Evolutionary conservation across 2,329 filamentous ascomycete genomes (phyloP).

Genomic region (Periconia sp.): DNA sequence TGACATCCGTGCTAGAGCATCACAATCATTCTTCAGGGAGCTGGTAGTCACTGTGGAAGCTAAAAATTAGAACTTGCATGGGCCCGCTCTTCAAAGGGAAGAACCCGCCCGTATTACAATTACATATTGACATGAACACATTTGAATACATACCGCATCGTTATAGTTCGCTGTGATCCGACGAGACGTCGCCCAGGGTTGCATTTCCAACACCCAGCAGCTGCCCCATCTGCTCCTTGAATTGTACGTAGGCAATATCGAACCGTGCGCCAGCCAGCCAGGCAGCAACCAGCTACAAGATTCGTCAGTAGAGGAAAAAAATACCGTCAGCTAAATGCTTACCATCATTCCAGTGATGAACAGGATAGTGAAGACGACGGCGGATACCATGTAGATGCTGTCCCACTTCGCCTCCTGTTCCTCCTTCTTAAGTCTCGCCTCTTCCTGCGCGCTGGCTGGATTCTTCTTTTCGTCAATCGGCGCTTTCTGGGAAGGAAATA

Average conservation of each 20-base stretch:
- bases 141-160: background rate
- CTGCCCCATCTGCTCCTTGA: constrained; percentile 58
- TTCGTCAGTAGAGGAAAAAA: constrained; percentile 21
- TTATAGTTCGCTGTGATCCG: constrained; percentile 52
- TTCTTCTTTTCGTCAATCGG: constrained; percentile 49
- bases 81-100: constrained; percentile 19
- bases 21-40: constrained; percentile 9
- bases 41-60: constrained; percentile 8
- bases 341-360: constrained; percentile 83
- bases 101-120: constrained; percentile 31
- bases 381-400: constrained; percentile 66
- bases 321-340: constrained; percentile 43
- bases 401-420: constrained; percentile 61
- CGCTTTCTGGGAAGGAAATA: constrained; percentile 85
- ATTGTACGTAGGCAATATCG: constrained; percentile 68
- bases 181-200: constrained; percentile 9
- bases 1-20: constrained; percentile 92
- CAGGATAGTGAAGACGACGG: constrained; percentile 71
- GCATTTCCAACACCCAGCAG: constrained; percentile 29
- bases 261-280: constrained; percentile 84
- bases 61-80: constrained; percentile 34
- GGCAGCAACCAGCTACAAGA: constrained; percentile 71
- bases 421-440: constrained; percentile 59
- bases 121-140: constrained; percentile 34
- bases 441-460: constrained; percentile 59